Base-by-base conservation (phyloP, 805 yeast genomes). In the Kodamaea kaohsiungensis region DNA sequence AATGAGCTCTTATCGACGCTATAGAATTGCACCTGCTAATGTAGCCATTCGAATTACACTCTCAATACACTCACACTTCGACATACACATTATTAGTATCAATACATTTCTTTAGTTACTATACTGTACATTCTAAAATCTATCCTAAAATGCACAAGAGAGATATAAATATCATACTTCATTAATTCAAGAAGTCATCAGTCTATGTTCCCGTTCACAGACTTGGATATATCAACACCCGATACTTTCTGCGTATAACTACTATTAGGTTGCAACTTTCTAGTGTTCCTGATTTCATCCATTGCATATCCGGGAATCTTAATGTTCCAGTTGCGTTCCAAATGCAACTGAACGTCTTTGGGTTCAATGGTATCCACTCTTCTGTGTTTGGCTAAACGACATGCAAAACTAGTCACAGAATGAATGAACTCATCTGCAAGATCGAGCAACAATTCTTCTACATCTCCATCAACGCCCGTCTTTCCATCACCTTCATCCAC, bases 361-460 rank as follows among this genome's bases (percentile, higher is more conserved):
- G 89, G 90, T 60, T 93, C 98, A 22, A 95, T 76, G 38, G 87
- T 82, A 56, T 93, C 97, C 6, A 90, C 84, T 65, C 89, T 91
- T 61, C 99, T 81, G 66, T 93, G 98, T 68, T 95, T 95, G 18
- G 99, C 98, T 59, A 95, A 77, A 52, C 96, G 82, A 67, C 98
- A 93, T 0, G 98, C 97, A 75, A 95, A 95, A 2, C 91, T 79
- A 0, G 98, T 91, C 1, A 96, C 97, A 48, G 89, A 86, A 7
- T 88, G 82, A 13, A 95, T 95, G 66, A 95, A 95, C 66, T 95
- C 98, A 70, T 95, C 99, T 0, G 99, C 98, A 48, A 95, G 74
- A 69, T 95, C 99, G 45, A 95, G 76, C 37, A 95, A 73, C 40
- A 95, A 73, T 61, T 93, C 98, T 69, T 92, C 97, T 15, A 91